phyloP scores from a whole-genome alignment of 2,329 filamentous ascomycete species.

The Diaporthe aspalathi region DNA sequence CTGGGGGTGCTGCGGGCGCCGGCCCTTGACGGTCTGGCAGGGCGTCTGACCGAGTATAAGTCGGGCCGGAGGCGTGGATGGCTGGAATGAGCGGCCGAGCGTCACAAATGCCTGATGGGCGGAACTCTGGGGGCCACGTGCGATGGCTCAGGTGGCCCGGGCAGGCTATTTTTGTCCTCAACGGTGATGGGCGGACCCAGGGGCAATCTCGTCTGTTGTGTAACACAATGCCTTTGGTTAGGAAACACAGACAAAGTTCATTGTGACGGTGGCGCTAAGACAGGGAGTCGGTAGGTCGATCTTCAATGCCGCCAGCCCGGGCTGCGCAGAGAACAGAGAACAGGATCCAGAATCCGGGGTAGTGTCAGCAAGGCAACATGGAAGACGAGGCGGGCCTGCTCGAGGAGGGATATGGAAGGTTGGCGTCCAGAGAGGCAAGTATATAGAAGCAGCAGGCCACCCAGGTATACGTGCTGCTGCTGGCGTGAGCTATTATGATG shows the following conservation, averaged over 20 bases:
- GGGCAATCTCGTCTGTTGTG: conserved; percentile 18
- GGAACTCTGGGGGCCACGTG: conserved; percentile 11
- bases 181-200: conserved; percentile 21
- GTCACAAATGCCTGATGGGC: not conserved
- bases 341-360: conserved; percentile 17
- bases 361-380: not conserved
- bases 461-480: no score
- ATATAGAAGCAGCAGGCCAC: not conserved
- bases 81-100: not conserved
- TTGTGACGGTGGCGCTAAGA: conserved; percentile 18
- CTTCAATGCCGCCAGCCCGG: not conserved
- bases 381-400: not conserved
- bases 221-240: not conserved
- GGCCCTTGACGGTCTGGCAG: not conserved
- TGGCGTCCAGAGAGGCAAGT: not conserved
- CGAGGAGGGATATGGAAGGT: not conserved
- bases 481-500: no score
- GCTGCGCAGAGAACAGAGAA: conserved; percentile 7
- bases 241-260: conserved; percentile 4
- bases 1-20: conserved; percentile 9
- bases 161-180: conserved; percentile 16
- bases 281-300: conserved; percentile 4
- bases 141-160: not conserved
- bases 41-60: not conserved
- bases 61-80: not conserved